Evolutionary conservation across 768 basidiomycete species (phyloP), one percentile per base, ranked within the genome.

Genomic region (Cytidiella melzeri): DNA sequence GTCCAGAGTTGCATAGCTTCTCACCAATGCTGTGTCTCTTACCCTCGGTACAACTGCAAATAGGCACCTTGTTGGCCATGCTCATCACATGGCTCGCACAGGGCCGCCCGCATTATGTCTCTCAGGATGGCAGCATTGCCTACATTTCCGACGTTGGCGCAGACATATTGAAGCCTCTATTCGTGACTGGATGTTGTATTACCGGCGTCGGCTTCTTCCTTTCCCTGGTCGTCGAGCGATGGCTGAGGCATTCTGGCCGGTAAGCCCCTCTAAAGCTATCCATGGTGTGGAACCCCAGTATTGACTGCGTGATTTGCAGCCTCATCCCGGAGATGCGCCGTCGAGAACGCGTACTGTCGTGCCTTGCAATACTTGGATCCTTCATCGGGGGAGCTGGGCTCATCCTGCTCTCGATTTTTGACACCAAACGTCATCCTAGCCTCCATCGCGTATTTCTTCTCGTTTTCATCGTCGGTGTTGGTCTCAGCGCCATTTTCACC

Each of bases 71-170:
- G 7, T 73, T 81, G 43, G 74, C 84, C 1, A 79, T 90, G 78
- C 65, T 90, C 25, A 74, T 87, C 47, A 79, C 79, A 24, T 90
- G 85, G 84, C 71, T 82, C 20, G 79, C 78, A 7, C 69, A 73
- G n/a, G 84, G 84, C 18, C 69, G 75, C 25, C 83, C 80, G 7
- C 71, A 70, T 58, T 82, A 83, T 55, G 70, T 71, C 13, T 74
- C 81, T 12, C 71, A 75, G 61, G 73, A 80, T 30, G 74, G 75
- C 19, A 63, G 64, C 1, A 77, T 87, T 45, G 78, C 80, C n/a
- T 87, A 84, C 64, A 87, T 90, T 42, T 87, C 84, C 37, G 86
- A 90, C 57, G 66, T 89, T 28, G 87, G 83, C n/a, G 87, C 88
- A 18, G 75, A 74, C 55, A 70, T 74, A 45, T 68, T 90, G 39